phyloP scores from a whole-genome alignment of 1,139 yeast species.

The Zhuliangozyma blackwelliae region DNA sequence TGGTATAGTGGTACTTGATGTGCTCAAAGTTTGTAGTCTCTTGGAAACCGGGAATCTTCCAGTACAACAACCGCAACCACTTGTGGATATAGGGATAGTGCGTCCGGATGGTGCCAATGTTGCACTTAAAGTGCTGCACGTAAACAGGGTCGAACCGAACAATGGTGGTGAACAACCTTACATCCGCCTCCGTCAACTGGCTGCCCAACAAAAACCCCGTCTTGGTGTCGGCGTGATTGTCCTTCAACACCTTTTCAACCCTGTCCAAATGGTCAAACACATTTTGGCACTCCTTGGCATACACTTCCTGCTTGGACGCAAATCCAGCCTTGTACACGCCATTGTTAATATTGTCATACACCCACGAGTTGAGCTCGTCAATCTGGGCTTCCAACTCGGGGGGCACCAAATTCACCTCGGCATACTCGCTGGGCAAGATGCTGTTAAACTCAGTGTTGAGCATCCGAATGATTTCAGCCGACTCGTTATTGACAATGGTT shows the following conservation, averaged over 20 bases:
- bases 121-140: conserved; percentile 93
- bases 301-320: conserved; percentile 79
- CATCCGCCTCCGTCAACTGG: conserved; percentile 81
- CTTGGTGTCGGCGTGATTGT: conserved; percentile 33
- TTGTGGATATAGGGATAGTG: conserved; percentile 75
- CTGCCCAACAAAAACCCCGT: conserved; percentile 57
- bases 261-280: conserved; percentile 71
- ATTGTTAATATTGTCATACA: conserved; percentile 80
- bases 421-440: conserved; percentile 44
- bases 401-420: conserved; percentile 64
- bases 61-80: conserved; percentile 81
- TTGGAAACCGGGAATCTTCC: conserved; percentile 75
- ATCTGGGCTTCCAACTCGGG: conserved; percentile 47
- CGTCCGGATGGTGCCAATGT: conserved; percentile 72
- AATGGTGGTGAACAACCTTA: conserved; percentile 72
- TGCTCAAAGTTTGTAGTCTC: conserved; percentile 84
- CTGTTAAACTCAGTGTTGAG: conserved; percentile 61
- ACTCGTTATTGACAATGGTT: conserved; percentile 87
- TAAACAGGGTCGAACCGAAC: conserved; percentile 88
- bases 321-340: conserved; percentile 95
- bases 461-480: conserved; percentile 83
- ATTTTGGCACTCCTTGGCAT: conserved; percentile 63
- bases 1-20: conserved; percentile 85
- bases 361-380: conserved; percentile 80
- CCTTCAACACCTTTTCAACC: conserved; percentile 60